These are phyloP conservation scores for Cyclanthera cordifolia DNA, from an alignment of 306 rosid genomes.

Conservation along the genomic window DNA sequence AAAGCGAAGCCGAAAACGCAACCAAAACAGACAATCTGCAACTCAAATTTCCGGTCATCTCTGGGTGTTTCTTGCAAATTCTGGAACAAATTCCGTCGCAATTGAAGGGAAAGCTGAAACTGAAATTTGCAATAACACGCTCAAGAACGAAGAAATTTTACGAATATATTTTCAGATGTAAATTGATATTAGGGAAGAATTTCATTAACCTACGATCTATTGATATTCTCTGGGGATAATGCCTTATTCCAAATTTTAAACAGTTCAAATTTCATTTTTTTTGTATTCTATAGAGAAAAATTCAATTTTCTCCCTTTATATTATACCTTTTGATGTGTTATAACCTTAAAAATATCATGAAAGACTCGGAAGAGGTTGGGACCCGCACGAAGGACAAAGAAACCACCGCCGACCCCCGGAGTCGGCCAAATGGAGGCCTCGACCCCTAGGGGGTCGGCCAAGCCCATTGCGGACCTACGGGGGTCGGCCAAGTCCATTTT, in stretches of 20 bases:
- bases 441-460: too few relatives aligned
- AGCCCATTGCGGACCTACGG: too few relatives aligned
- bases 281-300: too few relatives aligned
- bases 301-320: too few relatives aligned
- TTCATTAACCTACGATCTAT: not conserved
- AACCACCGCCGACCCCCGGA: too few relatives aligned
- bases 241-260: not conserved
- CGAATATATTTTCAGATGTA: not conserved
- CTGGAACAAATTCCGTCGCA: not conserved
- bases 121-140: not conserved
- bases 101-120: slow-evolving; percentile 4
- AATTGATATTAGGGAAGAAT: not conserved
- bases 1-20: slow-evolving; percentile 22
- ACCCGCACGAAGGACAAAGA: too few relatives aligned
- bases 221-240: not conserved
- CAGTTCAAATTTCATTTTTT: not conserved
- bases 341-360: too few relatives aligned
- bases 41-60: slow-evolving; percentile 30
- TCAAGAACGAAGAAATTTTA: not conserved
- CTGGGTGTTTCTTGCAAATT: not conserved
- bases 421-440: too few relatives aligned
- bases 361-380: too few relatives aligned
- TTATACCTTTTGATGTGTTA: too few relatives aligned
- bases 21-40: slow-evolving; percentile 26
- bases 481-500: too few relatives aligned